phyloP scores from a whole-genome alignment of 257 asterid species.

The Solanum neorickii region DNA sequence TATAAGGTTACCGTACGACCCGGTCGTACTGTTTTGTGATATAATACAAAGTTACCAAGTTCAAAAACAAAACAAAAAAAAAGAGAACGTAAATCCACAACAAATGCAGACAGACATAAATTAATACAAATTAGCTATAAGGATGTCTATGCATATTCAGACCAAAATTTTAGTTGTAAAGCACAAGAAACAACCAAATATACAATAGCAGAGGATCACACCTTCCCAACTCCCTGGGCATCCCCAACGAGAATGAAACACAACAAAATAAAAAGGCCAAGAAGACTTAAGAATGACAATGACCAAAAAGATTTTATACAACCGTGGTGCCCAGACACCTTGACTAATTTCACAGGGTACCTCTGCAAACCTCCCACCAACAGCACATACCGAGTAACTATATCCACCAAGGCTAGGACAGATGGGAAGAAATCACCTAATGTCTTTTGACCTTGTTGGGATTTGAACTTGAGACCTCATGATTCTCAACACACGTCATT shows the following conservation, averaged over 20 bases:
- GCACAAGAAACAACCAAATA: neutral
- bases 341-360: neutral
- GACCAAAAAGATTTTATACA: neutral
- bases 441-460: too few relatives aligned
- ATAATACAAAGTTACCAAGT: too few relatives aligned
- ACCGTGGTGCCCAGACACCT: neutral
- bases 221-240: neutral
- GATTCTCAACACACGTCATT: neutral
- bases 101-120: neutral
- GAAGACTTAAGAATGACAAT: neutral
- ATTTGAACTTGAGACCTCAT: neutral
- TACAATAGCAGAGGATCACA: neutral
- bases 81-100: neutral
- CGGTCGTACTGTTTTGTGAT: too few relatives aligned
- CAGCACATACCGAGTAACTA: neutral
- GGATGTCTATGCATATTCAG: neutral
- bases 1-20: too few relatives aligned
- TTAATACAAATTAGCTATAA: neutral
- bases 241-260: neutral
- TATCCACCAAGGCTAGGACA: neutral
- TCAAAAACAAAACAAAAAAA: too few relatives aligned
- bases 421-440: neutral
- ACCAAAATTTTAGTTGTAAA: neutral
- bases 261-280: neutral
- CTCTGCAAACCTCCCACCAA: neutral